Conservation (phyloP, 768 basidiomycete species). For the Tricholoma flavovirens region DNA sequence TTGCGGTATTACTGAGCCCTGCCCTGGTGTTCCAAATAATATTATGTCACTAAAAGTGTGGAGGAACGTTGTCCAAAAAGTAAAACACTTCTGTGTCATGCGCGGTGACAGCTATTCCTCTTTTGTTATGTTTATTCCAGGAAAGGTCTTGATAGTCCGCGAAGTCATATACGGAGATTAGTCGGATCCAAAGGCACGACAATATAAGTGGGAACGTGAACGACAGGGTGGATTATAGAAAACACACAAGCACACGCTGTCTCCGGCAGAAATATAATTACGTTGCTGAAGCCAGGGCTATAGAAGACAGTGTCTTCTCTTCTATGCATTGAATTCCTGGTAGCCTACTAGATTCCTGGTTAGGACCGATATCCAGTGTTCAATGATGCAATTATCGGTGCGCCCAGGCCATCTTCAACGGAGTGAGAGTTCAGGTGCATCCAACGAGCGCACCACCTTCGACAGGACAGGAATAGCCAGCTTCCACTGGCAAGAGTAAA, state of each 20-base stretch:
- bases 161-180: background rate
- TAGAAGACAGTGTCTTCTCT: no score
- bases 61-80: background rate
- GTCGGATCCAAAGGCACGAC: background rate
- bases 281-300: no score
- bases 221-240: background rate
- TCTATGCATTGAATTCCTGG: no score
- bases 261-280: background rate
- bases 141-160: background rate
- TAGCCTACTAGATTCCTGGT: no score
- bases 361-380: no score
- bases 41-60: background rate
- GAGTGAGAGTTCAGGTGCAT: no score
- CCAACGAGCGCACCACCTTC: no score
- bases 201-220: background rate
- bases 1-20: background rate
- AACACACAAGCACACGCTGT: background rate
- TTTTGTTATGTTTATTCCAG: background rate
- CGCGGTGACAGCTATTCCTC: background rate
- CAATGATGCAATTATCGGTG: no score
- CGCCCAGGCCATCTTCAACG: no score
- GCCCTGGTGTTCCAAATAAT: background rate
- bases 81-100: background rate
- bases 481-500: no score
- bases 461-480: no score